phyloP scores from a whole-genome alignment of 2,329 filamentous ascomycete species.

The Hypomyces perniciosus region DNA sequence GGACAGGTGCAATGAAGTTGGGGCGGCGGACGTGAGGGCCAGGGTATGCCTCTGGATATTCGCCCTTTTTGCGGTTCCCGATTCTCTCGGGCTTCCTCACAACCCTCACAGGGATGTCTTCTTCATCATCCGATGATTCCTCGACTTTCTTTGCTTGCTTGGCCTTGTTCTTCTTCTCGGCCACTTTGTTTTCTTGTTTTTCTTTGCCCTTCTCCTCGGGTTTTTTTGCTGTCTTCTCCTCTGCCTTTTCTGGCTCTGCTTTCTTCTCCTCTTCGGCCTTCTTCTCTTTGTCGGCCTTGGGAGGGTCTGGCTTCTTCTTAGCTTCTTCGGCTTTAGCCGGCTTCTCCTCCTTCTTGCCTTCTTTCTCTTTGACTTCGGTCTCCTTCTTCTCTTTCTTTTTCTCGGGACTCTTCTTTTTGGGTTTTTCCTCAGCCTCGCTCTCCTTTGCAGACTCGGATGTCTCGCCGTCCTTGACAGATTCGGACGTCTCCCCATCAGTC shows the following conservation, averaged over 20 bases:
- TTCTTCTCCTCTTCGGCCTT: not conserved
- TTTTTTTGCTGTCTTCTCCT: not conserved
- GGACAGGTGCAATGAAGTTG: slow-evolving; percentile 42
- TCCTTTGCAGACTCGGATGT: slow-evolving; percentile 4
- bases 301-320: not conserved
- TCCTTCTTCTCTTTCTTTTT: slow-evolving; percentile 8
- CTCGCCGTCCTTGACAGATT: slow-evolving; percentile 2
- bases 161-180: slow-evolving; percentile 1
- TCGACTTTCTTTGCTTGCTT: not conserved
- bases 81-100: slow-evolving; percentile 7
- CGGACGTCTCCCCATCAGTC: slow-evolving; percentile 11
- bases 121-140: not conserved
- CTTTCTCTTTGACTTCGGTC: not conserved
- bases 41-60: slow-evolving; percentile 25
- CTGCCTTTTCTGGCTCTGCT: not conserved
- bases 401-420: not conserved
- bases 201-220: slow-evolving; percentile 2
- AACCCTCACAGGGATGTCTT: slow-evolving; percentile 13
- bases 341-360: not conserved
- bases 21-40: slow-evolving; percentile 31
- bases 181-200: slow-evolving; percentile 5
- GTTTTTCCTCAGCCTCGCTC: slow-evolving; percentile 3
- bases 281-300: slow-evolving; percentile 1
- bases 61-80: slow-evolving; percentile 15
- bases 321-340: not conserved